phyloP scores from a whole-genome alignment of 1,284 basidiomycete species.

The Ustilago xerochloae region DNA sequence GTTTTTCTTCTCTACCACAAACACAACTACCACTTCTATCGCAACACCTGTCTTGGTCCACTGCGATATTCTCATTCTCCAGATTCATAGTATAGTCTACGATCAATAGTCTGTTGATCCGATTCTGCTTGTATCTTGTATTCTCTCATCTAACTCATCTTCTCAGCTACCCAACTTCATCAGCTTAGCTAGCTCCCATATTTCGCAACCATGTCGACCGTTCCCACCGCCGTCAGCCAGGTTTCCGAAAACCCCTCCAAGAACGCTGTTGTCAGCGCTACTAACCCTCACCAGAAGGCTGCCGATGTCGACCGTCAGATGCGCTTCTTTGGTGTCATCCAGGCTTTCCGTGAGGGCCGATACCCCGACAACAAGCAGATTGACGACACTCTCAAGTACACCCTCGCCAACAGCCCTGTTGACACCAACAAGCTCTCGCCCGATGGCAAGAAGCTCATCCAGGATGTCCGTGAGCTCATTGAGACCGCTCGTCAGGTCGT shows the following conservation, averaged over 20 bases:
- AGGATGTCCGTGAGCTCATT: constrained; percentile 60
- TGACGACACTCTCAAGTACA: constrained; percentile 59
- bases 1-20: constrained; percentile 7
- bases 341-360: constrained; percentile 62
- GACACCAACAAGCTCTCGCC: constrained; percentile 56
- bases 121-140: constrained; percentile 11
- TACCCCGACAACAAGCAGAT: constrained; percentile 66
- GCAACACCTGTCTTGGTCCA: constrained; percentile 51
- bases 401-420: constrained; percentile 55
- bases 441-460: constrained; percentile 60
- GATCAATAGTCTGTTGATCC: constrained; percentile 36
- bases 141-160: not conserved
- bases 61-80: constrained; percentile 21
- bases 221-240: constrained; percentile 33
- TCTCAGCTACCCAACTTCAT: not conserved
- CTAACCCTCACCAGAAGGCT: constrained; percentile 43
- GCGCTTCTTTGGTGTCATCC: constrained; percentile 63
- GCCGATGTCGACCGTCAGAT: constrained; percentile 63
- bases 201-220: constrained; percentile 42
- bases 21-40: not conserved
- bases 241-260: constrained; percentile 51
- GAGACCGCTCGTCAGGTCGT: constrained; percentile 58
- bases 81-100: constrained; percentile 9
- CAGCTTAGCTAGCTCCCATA: too few species aligned
- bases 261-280: constrained; percentile 46